phyloP scores from a whole-genome alignment of 805 yeast genomes.

The Saturnispora halmiae region DNA sequence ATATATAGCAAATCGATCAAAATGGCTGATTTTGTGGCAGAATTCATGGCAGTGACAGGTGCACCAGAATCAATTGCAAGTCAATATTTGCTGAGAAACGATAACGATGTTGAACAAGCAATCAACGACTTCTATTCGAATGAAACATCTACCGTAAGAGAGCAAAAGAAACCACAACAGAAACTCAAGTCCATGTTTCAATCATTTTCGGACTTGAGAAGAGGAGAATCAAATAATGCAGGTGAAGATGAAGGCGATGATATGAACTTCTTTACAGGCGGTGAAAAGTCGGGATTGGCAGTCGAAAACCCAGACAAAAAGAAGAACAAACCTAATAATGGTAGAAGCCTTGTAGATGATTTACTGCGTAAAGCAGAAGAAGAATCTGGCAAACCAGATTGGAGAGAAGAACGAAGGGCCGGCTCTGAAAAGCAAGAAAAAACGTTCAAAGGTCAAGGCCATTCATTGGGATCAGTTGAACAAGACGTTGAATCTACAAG shows the following conservation, averaged over 20 bases:
- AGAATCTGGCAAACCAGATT: slow-evolving; percentile 43
- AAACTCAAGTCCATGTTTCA: slow-evolving; percentile 19
- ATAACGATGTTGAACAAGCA: slow-evolving; percentile 22
- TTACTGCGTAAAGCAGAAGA: slow-evolving; percentile 60
- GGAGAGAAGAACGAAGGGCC: slow-evolving; percentile 24
- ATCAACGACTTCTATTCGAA: slow-evolving; percentile 22
- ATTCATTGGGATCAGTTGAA: slow-evolving; percentile 41
- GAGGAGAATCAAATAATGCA: slow-evolving; percentile 20
- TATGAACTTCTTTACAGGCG: slow-evolving; percentile 41
- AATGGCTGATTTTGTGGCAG: slow-evolving; percentile 13
- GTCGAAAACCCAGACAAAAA: slow-evolving; percentile 60
- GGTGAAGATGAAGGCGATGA: slow-evolving; percentile 29
- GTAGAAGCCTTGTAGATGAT: slow-evolving; percentile 41
- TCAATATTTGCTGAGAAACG: slow-evolving; percentile 28
- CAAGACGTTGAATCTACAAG: slow-evolving; percentile 27
- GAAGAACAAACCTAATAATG: slow-evolving; percentile 22
- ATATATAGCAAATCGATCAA: neutral
- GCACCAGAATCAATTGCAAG: slow-evolving; percentile 31
- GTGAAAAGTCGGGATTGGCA: slow-evolving; percentile 70
- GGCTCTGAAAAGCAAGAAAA: slow-evolving; percentile 22
- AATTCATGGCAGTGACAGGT: slow-evolving; percentile 14
- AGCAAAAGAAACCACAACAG: slow-evolving; percentile 3
- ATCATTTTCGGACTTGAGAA: slow-evolving; percentile 28
- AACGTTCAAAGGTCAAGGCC: slow-evolving; percentile 43
- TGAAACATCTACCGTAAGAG: slow-evolving; percentile 7